A percentile compares a stretch with the other conserved stretches of the same genome.
These are phyloP conservation scores for Maudiozyma humilis DNA, from an alignment of 1,139 yeast species.

Conservation along the genomic window DNA sequence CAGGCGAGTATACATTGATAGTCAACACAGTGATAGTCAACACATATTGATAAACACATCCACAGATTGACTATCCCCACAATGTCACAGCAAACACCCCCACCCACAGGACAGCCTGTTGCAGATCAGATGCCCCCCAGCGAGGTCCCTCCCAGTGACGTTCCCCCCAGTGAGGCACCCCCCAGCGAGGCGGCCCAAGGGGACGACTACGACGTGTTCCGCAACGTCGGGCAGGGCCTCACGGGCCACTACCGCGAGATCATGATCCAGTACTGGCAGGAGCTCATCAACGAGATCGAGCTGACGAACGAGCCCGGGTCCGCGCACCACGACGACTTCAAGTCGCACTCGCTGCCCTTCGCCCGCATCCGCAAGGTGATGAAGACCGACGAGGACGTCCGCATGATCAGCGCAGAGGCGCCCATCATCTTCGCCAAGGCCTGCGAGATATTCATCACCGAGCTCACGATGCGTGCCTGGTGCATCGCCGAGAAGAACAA, in stretches of 20 bases:
- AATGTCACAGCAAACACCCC: too few relatives aligned
- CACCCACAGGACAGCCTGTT: too few relatives aligned
- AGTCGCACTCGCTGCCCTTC: slow-evolving; percentile 85
- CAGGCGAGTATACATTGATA: too few relatives aligned
- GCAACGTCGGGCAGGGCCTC: slow-evolving; percentile 90
- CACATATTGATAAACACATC: too few relatives aligned
- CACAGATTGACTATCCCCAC: too few relatives aligned
- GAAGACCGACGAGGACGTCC: slow-evolving; percentile 96
- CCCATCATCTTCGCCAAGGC: slow-evolving; percentile 96
- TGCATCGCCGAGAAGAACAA: slow-evolving; percentile 95
- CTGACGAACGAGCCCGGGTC: slow-evolving; percentile 29
- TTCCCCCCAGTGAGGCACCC: too few relatives aligned
- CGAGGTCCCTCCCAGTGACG: too few relatives aligned
- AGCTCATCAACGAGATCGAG: slow-evolving; percentile 82
- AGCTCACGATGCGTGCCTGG: slow-evolving; percentile 97
- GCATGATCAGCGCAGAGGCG: slow-evolving; percentile 97
- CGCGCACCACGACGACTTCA: slow-evolving; percentile 50
- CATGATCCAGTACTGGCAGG: slow-evolving; percentile 97
- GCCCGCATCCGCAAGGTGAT: slow-evolving; percentile 89
- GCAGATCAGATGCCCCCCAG: too few relatives aligned
- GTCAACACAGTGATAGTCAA: too few relatives aligned
- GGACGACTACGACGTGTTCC: slow-evolving; percentile 59
- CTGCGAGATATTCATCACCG: slow-evolving; percentile 93
- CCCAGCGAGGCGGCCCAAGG: too few relatives aligned
- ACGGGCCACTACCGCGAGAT: slow-evolving; percentile 72